These are phyloP conservation scores for Colletotrichum sp. DNA, from an alignment of 2,329 filamentous ascomycete genomes.

Conservation along the genomic window DNA sequence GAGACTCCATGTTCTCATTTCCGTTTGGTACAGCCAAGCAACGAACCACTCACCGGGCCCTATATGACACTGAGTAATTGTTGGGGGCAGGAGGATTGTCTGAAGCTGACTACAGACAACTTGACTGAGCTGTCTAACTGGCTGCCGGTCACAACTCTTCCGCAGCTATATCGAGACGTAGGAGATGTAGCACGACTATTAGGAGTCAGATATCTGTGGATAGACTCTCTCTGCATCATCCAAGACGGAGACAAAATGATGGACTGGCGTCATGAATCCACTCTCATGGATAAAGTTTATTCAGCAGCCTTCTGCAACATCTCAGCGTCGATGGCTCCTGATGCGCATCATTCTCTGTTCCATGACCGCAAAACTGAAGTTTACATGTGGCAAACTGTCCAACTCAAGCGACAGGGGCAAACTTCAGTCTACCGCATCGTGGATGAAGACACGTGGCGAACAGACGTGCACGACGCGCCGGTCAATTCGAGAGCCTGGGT, in stretches of 20 bases:
- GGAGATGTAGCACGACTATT: background rate
- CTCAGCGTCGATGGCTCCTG: slow-evolving; percentile 16
- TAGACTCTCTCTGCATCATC: slow-evolving; percentile 20
- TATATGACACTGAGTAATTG: slow-evolving; percentile 5
- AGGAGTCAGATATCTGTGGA: slow-evolving; percentile 10
- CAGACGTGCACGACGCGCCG: background rate
- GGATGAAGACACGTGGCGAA: background rate
- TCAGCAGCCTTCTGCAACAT: slow-evolving; percentile 25
- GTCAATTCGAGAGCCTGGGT: slow-evolving; percentile 7
- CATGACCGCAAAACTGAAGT: background rate
- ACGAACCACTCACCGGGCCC: rapidly evolving
- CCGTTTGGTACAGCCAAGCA: background rate
- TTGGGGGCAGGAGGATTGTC: background rate
- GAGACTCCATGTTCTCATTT: background rate
- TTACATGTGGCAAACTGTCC: background rate
- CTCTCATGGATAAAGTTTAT: slow-evolving; percentile 24
- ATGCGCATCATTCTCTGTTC: slow-evolving; percentile 3
- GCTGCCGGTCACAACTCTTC: background rate
- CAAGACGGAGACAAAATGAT: slow-evolving; percentile 11
- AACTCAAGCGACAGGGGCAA: background rate
- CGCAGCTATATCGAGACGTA: background rate
- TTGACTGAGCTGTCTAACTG: background rate
- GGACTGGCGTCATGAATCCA: slow-evolving; percentile 24
- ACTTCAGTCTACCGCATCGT: background rate
- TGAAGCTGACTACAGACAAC: background rate